These are phyloP conservation scores for Amylostereum areolatum DNA, from an alignment of 1,284 basidiomycete genomes.

Conservation along the genomic window DNA sequence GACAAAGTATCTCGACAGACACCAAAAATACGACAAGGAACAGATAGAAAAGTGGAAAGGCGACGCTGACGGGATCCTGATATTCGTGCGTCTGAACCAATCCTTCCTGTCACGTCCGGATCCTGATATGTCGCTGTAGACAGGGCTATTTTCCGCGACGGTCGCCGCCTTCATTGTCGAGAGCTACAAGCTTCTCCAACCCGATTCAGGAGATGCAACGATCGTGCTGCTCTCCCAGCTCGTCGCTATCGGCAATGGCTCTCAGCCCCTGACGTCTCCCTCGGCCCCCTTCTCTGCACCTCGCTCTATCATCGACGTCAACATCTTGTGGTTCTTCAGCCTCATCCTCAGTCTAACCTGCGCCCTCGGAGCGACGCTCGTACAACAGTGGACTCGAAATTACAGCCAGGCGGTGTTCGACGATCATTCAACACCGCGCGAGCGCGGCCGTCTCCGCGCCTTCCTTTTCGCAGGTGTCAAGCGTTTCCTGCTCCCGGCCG, in stretches of 20 bases:
- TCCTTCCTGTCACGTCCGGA: too few relatives aligned
- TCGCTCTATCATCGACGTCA: conserved; percentile 5
- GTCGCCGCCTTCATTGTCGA: conserved; percentile 15
- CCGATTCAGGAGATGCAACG: conserved; percentile 4
- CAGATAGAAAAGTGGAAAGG: not conserved
- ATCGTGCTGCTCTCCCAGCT: conserved; percentile 6
- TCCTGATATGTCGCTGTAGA: too few relatives aligned
- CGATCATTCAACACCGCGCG: not conserved
- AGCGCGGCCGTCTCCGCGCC: too few relatives aligned
- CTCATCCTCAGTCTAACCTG: too few relatives aligned
- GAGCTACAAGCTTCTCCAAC: conserved; percentile 7
- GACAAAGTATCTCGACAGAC: not conserved
- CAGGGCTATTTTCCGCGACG: conserved; percentile 18
- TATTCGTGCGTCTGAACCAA: not conserved
- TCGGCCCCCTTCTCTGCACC: not conserved
- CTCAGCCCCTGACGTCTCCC: not conserved
- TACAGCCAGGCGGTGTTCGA: too few relatives aligned
- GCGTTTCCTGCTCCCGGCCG: too few relatives aligned
- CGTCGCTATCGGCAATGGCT: too few relatives aligned
- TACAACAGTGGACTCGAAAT: too few relatives aligned
- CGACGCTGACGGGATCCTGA: not conserved
- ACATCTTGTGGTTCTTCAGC: too few relatives aligned
- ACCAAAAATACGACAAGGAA: not conserved
- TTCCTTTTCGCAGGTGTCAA: too few relatives aligned
- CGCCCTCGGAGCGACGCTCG: too few relatives aligned